Percentiles rank a stretch among this genome's conserved stretches.
phyloP scores from a whole-genome alignment of 352 stramenopile genomes.

The Phytophthora uliginosa region DNA sequence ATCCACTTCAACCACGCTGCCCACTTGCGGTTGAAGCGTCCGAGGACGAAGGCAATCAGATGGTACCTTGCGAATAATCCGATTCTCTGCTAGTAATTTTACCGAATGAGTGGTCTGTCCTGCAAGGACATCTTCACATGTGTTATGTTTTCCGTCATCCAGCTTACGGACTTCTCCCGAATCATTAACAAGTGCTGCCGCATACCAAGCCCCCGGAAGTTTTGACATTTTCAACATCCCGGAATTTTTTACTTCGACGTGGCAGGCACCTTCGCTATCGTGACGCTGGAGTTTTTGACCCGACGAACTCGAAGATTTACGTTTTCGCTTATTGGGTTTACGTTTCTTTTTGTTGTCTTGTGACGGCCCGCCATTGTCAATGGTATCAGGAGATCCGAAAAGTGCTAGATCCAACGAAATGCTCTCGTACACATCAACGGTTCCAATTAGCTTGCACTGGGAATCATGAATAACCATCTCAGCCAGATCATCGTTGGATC shows the following conservation, averaged over 20 bases:
- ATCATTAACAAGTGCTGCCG: conserved; percentile 49
- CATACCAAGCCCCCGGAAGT: conserved; percentile 71
- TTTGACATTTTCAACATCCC: conserved; percentile 41
- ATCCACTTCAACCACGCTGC: conserved; percentile 81
- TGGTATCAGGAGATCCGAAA: conserved; percentile 50
- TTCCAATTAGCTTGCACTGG: conserved; percentile 68
- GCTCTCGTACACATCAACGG: conserved; percentile 60
- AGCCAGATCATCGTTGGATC: conserved; percentile 45
- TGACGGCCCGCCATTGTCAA: conserved; percentile 6
- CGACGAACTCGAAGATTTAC: conserved; percentile 39
- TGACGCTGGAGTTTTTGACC: conserved; percentile 27
- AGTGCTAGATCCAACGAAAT: conserved; percentile 55
- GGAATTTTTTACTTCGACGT: conserved; percentile 70
- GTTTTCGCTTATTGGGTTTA: conserved; percentile 73
- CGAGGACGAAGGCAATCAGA: conserved; percentile 51
- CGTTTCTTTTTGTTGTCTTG: conserved; percentile 63
- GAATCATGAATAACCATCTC: conserved; percentile 87
- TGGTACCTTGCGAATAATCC: conserved; percentile 58
- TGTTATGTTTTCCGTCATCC: conserved; percentile 15
- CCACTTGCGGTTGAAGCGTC: conserved; percentile 54
- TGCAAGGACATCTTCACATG: conserved; percentile 32
- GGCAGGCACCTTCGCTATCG: conserved; percentile 29
- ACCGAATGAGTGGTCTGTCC: conserved; percentile 45
- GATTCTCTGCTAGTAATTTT: conserved; percentile 48
- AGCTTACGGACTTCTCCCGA: conserved; percentile 18